Evolutionary conservation across 2,329 filamentous ascomycete species (phyloP).

Genomic region (Verticillium albo-atrum): DNA sequence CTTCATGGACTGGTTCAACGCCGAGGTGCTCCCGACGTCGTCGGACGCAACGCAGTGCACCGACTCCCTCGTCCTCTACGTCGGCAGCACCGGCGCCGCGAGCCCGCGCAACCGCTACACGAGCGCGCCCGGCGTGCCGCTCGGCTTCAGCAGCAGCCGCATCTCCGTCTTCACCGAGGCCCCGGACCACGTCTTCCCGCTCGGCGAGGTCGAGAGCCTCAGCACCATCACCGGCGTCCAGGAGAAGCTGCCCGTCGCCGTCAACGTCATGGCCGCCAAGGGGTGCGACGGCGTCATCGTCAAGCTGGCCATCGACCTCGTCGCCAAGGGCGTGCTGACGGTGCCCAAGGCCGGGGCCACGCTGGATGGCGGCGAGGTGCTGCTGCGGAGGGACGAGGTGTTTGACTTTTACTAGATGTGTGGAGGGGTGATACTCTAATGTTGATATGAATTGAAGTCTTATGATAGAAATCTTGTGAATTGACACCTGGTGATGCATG

Average conservation of each 20-base stretch:
- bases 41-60: slow-evolving; percentile 19
- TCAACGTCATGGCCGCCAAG: slow-evolving; percentile 52
- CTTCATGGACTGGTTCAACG: slow-evolving; percentile 26
- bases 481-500: too few relatives aligned
- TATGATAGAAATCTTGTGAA: too few relatives aligned
- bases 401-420: neutral
- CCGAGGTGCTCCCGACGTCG: slow-evolving; percentile 14
- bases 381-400: slow-evolving; percentile 11
- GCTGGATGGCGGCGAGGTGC: slow-evolving; percentile 18
- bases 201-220: slow-evolving; percentile 30
- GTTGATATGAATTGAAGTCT: neutral
- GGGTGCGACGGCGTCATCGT: slow-evolving; percentile 58
- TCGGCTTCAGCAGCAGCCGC: slow-evolving; percentile 36
- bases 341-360: slow-evolving; percentile 35
- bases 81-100: slow-evolving; percentile 6
- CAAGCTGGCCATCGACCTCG: slow-evolving; percentile 46
- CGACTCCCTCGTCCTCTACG: slow-evolving; percentile 23
- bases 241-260: slow-evolving; percentile 51
- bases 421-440: too few relatives aligned
- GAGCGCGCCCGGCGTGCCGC: slow-evolving; percentile 34
- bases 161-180: slow-evolving; percentile 29
- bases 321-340: slow-evolving; percentile 41
- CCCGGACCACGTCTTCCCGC: slow-evolving; percentile 36
- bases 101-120: slow-evolving; percentile 23
- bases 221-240: slow-evolving; percentile 38